Evolutionary conservation across 169 alveolate species (phyloP).

Genomic region (Babesia bigemina): DNA sequence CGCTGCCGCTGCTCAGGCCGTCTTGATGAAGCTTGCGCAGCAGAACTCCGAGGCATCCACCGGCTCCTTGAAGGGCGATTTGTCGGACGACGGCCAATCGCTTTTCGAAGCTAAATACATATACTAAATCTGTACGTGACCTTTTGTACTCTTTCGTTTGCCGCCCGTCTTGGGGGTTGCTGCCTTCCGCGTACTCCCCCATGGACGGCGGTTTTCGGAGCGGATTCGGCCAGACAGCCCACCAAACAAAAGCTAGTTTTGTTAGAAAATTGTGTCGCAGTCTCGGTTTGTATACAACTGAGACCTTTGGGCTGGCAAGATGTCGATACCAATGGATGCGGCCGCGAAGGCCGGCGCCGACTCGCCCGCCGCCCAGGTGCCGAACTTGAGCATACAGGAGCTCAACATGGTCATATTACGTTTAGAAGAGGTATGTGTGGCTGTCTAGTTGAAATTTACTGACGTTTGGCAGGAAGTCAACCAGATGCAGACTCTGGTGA

Average conservation of each 20-base stretch:
- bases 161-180: background rate
- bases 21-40: slow-evolving; percentile 92
- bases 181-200: background rate
- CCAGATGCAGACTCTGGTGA: slow-evolving; percentile 59
- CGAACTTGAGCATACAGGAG: slow-evolving; percentile 59
- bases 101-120: slow-evolving; percentile 57
- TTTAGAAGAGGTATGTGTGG: slow-evolving; percentile 64
- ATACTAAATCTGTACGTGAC: slow-evolving; percentile 3
- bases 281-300: background rate
- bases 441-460: background rate
- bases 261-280: too few species aligned
- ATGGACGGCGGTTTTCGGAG: background rate
- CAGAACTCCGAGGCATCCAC: slow-evolving; percentile 96
- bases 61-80: slow-evolving; percentile 87
- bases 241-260: background rate
- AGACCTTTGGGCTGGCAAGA: background rate
- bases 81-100: slow-evolving; percentile 60
- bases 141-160: background rate
- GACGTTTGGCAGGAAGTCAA: slow-evolving; percentile 44
- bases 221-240: background rate
- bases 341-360: slow-evolving; percentile 16
- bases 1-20: slow-evolving; percentile 93
- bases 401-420: slow-evolving; percentile 53
- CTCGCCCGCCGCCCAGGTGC: slow-evolving; percentile 14
- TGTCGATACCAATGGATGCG: slow-evolving; percentile 38